Percentiles rank a stretch among this genome's conserved stretches.
phyloP scores from a whole-genome alignment of 164 flowering plant species.

The Warburgia ugandensis region DNA sequence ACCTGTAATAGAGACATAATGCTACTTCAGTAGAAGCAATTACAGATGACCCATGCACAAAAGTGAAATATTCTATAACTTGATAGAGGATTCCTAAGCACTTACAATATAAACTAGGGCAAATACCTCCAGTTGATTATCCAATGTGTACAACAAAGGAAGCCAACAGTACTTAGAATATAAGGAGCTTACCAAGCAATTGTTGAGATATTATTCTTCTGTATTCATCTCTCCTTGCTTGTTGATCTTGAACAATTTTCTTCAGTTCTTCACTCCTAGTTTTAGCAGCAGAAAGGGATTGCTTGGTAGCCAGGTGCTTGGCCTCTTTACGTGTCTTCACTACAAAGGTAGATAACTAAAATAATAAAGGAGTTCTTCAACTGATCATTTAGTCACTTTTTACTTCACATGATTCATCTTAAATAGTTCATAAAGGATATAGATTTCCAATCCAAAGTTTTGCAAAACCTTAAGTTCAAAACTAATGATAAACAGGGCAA shows the following conservation, averaged over 20 bases:
- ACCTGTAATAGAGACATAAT: background rate
- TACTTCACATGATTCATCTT: too few species aligned
- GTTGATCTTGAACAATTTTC: constrained; percentile 39
- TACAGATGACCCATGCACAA: background rate
- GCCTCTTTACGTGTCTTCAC: constrained; percentile 88
- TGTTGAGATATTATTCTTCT: constrained; percentile 48
- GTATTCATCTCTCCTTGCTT: constrained; percentile 47
- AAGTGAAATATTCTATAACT: background rate
- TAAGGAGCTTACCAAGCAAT: constrained; percentile 33
- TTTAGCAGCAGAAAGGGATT: constrained; percentile 51
- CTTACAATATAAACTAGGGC: background rate
- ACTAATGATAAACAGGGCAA: too few species aligned
- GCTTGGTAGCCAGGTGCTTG: constrained; percentile 40
- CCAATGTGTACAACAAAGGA: background rate
- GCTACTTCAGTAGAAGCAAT: too few species aligned
- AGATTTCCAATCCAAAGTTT: too few species aligned
- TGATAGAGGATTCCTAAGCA: background rate
- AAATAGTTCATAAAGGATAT: too few species aligned
- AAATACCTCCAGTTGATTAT: background rate
- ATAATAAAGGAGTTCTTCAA: background rate
- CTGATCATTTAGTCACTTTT: too few species aligned
- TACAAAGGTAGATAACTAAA: too few species aligned
- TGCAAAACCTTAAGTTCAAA: too few species aligned
- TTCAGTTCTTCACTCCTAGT: constrained; percentile 53
- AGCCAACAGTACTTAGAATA: background rate